Evolutionary conservation across 2,329 filamentous ascomycete species (phyloP).

Genomic region (Aspergillus quadricinctus): DNA sequence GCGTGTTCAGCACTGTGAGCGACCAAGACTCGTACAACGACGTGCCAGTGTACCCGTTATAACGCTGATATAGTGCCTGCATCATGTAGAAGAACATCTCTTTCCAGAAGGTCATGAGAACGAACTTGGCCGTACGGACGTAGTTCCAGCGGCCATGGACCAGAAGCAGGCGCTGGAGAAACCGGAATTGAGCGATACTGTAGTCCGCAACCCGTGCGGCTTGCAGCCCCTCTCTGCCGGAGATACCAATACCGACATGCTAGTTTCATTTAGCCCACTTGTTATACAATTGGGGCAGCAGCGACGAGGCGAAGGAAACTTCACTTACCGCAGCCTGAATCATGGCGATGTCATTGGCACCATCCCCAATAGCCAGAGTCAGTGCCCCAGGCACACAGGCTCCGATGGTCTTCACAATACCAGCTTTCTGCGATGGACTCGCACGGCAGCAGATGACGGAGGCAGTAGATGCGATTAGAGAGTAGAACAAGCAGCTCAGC

Average conservation of each 20-base stretch:
- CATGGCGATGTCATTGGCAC: slow-evolving; percentile 94
- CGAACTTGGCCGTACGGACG: slow-evolving; percentile 9
- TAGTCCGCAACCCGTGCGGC: slow-evolving; percentile 95
- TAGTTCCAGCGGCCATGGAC: slow-evolving; percentile 97
- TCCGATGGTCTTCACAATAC: too few relatives aligned
- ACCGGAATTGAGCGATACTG: slow-evolving; percentile 88
- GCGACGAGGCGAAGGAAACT: too few relatives aligned
- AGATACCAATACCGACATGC: slow-evolving; percentile 85
- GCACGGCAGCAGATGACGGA: too few relatives aligned
- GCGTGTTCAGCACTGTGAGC: not conserved
- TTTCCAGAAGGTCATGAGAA: too few relatives aligned
- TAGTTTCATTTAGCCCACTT: too few relatives aligned
- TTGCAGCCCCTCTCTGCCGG: slow-evolving; percentile 83
- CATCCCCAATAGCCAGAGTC: slow-evolving; percentile 86
- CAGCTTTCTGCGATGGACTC: too few relatives aligned
- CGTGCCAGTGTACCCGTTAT: too few relatives aligned
- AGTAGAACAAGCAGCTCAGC: too few relatives aligned
- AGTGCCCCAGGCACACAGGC: slow-evolving; percentile 33
- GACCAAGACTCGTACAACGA: not conserved
- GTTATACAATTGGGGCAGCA: too few relatives aligned
- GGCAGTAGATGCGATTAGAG: too few relatives aligned
- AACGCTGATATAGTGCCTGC: too few relatives aligned
- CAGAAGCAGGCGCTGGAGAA: slow-evolving; percentile 73
- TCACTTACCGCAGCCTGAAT: slow-evolving; percentile 72
- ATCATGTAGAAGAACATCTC: too few relatives aligned